These are phyloP conservation scores for Rhizopus stolonifer DNA, from an alignment of 371 early-diverging fungal genomes.

Conservation along the genomic window DNA sequence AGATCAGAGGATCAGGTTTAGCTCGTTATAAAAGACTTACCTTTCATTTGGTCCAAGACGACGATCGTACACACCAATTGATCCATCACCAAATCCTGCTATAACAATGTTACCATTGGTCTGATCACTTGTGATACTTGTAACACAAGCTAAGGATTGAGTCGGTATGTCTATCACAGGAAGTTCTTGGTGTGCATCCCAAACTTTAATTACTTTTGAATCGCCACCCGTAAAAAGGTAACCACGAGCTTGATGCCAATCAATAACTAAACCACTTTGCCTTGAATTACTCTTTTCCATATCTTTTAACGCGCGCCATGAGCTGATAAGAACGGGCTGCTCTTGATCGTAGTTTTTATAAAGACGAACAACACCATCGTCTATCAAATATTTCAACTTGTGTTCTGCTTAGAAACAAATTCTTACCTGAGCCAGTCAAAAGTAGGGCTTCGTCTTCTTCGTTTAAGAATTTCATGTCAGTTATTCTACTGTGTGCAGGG, in stretches of 20 bases:
- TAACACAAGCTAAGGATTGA: slow-evolving; percentile 62
- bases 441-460: slow-evolving; percentile 86
- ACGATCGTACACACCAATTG: slow-evolving; percentile 77
- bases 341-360: slow-evolving; percentile 73
- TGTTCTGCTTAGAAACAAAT: background rate
- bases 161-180: slow-evolving; percentile 74
- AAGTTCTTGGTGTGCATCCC: slow-evolving; percentile 84
- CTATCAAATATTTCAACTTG: slow-evolving; percentile 23
- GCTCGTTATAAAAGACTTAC: slow-evolving; percentile 18
- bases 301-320: slow-evolving; percentile 79
- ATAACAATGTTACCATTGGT: slow-evolving; percentile 67
- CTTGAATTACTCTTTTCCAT: slow-evolving; percentile 56
- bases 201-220: slow-evolving; percentile 68
- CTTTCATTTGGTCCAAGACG: slow-evolving; percentile 56
- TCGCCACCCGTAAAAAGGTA: slow-evolving; percentile 75
- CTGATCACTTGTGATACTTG: slow-evolving; percentile 73
- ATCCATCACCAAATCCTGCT: slow-evolving; percentile 83
- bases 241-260: slow-evolving; percentile 82
- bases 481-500: slow-evolving; percentile 67
- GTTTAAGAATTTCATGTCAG: slow-evolving; percentile 84
- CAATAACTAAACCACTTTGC: slow-evolving; percentile 65
- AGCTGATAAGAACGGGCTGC: slow-evolving; percentile 65
- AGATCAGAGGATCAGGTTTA: background rate
- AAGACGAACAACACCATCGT: slow-evolving; percentile 79
- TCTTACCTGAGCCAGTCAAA: slow-evolving; percentile 72